phyloP scores from a whole-genome alignment of 2,329 filamentous ascomycete species.

The Cladorrhinum sp. region DNA sequence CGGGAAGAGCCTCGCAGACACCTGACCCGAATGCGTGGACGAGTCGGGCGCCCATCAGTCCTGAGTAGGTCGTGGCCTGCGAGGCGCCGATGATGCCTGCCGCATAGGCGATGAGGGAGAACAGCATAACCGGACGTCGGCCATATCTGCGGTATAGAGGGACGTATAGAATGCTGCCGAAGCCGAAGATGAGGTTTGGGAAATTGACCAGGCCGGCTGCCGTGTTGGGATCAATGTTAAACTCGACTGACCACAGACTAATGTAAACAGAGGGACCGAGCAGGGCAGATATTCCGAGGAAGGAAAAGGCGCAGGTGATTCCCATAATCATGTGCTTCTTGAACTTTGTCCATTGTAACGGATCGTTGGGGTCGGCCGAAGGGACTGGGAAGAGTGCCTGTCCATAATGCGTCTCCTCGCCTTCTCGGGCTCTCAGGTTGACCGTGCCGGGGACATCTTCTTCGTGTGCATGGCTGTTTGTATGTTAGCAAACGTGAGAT shows the following conservation, averaged over 20 bases:
- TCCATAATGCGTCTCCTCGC: slow-evolving; percentile 51
- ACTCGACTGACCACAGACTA: slow-evolving; percentile 50
- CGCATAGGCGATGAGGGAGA: slow-evolving; percentile 39
- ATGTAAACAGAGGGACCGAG: slow-evolving; percentile 59
- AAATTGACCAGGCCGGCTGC: slow-evolving; percentile 59
- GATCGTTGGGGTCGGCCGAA: slow-evolving; percentile 57
- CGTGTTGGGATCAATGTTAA: slow-evolving; percentile 46
- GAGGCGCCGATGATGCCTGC: slow-evolving; percentile 40
- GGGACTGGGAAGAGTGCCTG: slow-evolving; percentile 59
- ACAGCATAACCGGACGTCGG: slow-evolving; percentile 43
- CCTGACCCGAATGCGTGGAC: slow-evolving; percentile 41
- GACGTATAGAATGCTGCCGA: slow-evolving; percentile 52
- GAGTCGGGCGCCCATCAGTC: slow-evolving; percentile 40
- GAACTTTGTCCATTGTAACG: slow-evolving; percentile 51
- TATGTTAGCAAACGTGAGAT: not conserved
- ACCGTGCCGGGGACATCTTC: slow-evolving; percentile 56
- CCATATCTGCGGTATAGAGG: slow-evolving; percentile 53
- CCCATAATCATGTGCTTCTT: slow-evolving; percentile 58
- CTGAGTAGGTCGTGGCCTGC: slow-evolving; percentile 35
- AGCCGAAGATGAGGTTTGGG: slow-evolving; percentile 58
- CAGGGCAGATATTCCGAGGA: slow-evolving; percentile 56
- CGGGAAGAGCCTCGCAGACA: slow-evolving; percentile 44
- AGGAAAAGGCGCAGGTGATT: slow-evolving; percentile 54
- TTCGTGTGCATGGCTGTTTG: slow-evolving; percentile 51
- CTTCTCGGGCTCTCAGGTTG: slow-evolving; percentile 41